Evolutionary conservation across 1,284 basidiomycete species (phyloP), one percentile per base, ranked within the genome.

Genomic region (Trichosporon asahii): DNA sequence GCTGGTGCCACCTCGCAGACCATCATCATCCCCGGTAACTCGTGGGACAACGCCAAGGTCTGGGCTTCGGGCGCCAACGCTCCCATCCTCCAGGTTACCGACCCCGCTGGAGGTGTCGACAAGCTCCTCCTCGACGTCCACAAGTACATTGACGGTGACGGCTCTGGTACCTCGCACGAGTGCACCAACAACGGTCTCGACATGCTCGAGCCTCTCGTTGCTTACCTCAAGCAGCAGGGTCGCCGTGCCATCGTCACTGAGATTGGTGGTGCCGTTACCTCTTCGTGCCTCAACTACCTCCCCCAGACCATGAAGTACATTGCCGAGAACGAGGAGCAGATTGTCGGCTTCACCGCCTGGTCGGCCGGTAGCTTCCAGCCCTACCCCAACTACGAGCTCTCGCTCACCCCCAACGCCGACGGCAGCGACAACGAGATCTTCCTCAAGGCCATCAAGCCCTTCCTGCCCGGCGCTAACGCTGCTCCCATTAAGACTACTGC

Each of bases 81-180:
- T 60, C 71, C 81, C 40, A 64, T 83, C 8, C 84, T 89, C 40
- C 80, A 86, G 55, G 85, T 89, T 69, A 88, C 86, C 0, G 88
- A 89, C 77, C 87, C 88, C n/a, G 82, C 83, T 40, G 86, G 86
- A 46, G 57, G 57, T 12, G 84, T 81, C 1, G 83, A 77, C 78
- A 87, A 86, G 35, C 84, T 89, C 37, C 79, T 89, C 75, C 87
- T 89, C 74, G 88, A 89, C 85, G 87, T 88, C 3, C 88, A 89
- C 84, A 86, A 88, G 79, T 89, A 89, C 79, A 86, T 88, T 72
- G 88, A 89, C 78, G 83, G 82, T 67, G 88, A 88, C 78, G 87
- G 88, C 78, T 86, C 85, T 53, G 88, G 88, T 64, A 88, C 87
- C 3, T 85, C 86, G 75, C 73, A 85, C 12, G 86, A 71, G 85